Conservation (phyloP, 2,329 filamentous ascomycete genomes). For the Fusarium ambrosium region DNA sequence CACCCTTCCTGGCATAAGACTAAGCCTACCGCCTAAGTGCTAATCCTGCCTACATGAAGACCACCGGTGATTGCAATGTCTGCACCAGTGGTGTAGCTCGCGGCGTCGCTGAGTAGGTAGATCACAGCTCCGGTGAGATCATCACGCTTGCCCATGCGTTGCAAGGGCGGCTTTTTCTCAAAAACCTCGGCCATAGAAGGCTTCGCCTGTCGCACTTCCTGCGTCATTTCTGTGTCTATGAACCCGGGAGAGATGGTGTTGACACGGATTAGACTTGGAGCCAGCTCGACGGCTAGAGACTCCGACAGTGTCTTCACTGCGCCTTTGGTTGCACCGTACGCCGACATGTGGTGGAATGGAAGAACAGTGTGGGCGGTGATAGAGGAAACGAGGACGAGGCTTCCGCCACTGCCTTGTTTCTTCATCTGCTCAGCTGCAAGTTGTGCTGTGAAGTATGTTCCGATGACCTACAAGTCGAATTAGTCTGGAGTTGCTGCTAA, state of each 20-base stretch:
- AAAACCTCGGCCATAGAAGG: slow-evolving; percentile 50
- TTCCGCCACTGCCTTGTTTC: slow-evolving; percentile 52
- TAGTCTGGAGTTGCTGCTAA: not conserved
- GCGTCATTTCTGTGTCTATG: slow-evolving; percentile 52
- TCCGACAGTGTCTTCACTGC: slow-evolving; percentile 54
- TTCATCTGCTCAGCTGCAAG: slow-evolving; percentile 54
- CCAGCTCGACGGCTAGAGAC: slow-evolving; percentile 53
- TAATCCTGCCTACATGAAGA: slow-evolving; percentile 50
- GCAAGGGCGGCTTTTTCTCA: slow-evolving; percentile 52
- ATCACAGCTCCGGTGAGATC: slow-evolving; percentile 57
- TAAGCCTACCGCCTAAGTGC: not conserved
- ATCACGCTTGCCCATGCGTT: slow-evolving; percentile 55
- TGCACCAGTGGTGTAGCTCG: slow-evolving; percentile 56
- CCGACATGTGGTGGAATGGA: slow-evolving; percentile 44
- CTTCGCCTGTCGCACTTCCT: slow-evolving; percentile 46
- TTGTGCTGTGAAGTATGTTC: slow-evolving; percentile 58
- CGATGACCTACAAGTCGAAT: slow-evolving; percentile 48
- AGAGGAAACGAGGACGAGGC: slow-evolving; percentile 48
- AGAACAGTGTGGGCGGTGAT: slow-evolving; percentile 15
- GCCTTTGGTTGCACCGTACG: slow-evolving; percentile 58
- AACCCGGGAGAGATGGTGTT: slow-evolving; percentile 55
- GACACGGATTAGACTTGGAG: slow-evolving; percentile 50
- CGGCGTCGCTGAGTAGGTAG: slow-evolving; percentile 58
- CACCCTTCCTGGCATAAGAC: not conserved
- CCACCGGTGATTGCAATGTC: slow-evolving; percentile 60